Base-by-base conservation (phyloP, 352 stramenopile genomes). In the Pythium vanterpoolii region DNA sequence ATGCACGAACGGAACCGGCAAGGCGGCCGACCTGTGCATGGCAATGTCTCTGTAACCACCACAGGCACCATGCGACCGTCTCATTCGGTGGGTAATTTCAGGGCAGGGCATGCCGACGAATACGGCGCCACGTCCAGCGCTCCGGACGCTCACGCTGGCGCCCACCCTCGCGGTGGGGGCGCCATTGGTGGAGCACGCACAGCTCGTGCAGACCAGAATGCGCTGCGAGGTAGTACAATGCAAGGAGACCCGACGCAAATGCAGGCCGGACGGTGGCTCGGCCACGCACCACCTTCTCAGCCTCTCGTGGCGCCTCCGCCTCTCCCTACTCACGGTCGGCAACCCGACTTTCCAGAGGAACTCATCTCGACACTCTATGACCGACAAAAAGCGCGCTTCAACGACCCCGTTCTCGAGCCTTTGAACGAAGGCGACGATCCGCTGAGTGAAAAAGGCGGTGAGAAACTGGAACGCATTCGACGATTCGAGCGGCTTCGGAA, bases 1-100 rank as follows among this genome's bases (percentile, higher is more conserved):
- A 23, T 19, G 6, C 27, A 23, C 5, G 52, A 60, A 18, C 16
- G 27, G 18, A 44, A 11, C 21, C 52, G 34, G 6, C 51, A 45
- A 47, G 50, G 50, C 13, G 34, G 16, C 13, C 16, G 51, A 49
- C 16, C 51, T 23, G 26, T 31, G 3, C 4, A 21, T 6, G 30
- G 52, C 19, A 28, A 51, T 18, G 28, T 50, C 10, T 39, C 31
- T 27, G 13, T 33, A 16, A 16, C 7, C 10, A 47, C 38, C 27
- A 26, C 70, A 54, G 64, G 74, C 53, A 44, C 27, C 19, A 70
- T 92, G 49, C 73, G 84, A 26, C 79, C 82, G 23, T 73, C 77
- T 7, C 67, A 81, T 33, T 94, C 84, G 3, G 77, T 94, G 14
- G 84, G 80, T 1, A 91, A 94, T 40, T 89, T 92, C n/a, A 73